Percentiles rank a stretch among this genome's conserved stretches.
Conservation (phyloP, 768 basidiomycete genomes). For the Cytidiella melzeri region DNA sequence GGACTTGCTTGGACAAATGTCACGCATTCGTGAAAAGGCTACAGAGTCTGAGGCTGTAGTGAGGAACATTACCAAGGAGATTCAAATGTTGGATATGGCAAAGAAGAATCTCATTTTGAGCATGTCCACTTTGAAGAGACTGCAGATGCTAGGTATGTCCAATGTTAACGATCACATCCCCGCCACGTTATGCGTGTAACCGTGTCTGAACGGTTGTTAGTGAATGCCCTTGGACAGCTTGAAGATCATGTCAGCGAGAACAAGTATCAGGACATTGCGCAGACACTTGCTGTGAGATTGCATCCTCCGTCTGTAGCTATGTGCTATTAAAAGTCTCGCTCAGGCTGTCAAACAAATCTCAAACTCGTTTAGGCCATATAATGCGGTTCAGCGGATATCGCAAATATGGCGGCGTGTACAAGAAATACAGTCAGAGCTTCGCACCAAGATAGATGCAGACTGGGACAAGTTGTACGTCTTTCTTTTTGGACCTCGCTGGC, state of each 20-base stretch:
- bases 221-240: constrained; percentile 76
- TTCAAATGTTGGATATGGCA: constrained; percentile 87
- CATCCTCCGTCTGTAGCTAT: background rate
- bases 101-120: constrained; percentile 89
- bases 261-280: constrained; percentile 78
- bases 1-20: constrained; percentile 95
- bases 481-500: background rate
- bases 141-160: constrained; percentile 89
- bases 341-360: constrained; percentile 89
- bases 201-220: too few relatives aligned
- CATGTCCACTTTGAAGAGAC: constrained; percentile 83
- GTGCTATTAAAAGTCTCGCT: constrained; percentile 1
- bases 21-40: constrained; percentile 91
- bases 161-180: too few relatives aligned
- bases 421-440: constrained; percentile 77
- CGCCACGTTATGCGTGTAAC: too few relatives aligned
- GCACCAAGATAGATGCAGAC: constrained; percentile 76
- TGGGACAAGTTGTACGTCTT: constrained; percentile 85
- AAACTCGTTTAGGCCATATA: constrained; percentile 72
- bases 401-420: constrained; percentile 76
- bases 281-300: constrained; percentile 68
- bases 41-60: constrained; percentile 97
- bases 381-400: constrained; percentile 67
- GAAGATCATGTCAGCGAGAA: constrained; percentile 73
- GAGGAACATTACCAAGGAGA: constrained; percentile 91